Base-by-base conservation (phyloP, 2,329 filamentous ascomycete species). In the Aschersonia sp. region DNA sequence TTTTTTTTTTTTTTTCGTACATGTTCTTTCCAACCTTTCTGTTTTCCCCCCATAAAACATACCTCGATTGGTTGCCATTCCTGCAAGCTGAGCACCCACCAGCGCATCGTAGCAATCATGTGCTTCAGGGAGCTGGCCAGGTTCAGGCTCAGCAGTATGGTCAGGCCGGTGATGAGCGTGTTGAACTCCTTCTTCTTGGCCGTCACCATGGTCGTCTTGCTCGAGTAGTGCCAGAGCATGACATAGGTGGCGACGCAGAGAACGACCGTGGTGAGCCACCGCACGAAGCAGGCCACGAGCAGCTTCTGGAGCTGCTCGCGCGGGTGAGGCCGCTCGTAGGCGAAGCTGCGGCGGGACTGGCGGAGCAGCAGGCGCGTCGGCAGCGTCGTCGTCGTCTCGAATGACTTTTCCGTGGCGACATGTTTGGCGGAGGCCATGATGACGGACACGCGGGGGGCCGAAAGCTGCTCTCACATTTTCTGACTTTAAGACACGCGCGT, bases 41-140 rank as follows among this genome's bases (percentile, higher is more conserved):
- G 22, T 22, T 3, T 22, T 3, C 22, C 22, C 22, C 22, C 14
- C 6, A 30, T 4, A 1, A 47, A 44, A 49, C 58, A n/a, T 46
- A 68, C 68, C 58, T 72, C 69, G 5, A 55, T 55, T 41, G 64
- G 55, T 35, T 61, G 62, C 50, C 66, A 60, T 40, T 61, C 58
- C 5, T 60, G 56, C 7, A 58, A 55, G 49, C 61, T 63, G 42
- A 73, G 53, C 31, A 72, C 63, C 57, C 66, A 69, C 68, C 69
- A 72, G n/a, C 69, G 59, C 50, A 70, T 56, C 50, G 70, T 67
- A 11, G 60, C 55, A 4, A 68, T 63, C 61, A 71, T 67, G 31
- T 61, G 62, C 49, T 69, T 69, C 29, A 73, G 58, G 6, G 63
- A 62, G 51, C 60, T 67, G 2, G 65, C 62, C 42, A 71, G 63